Evolutionary conservation across 129 eudicot species (phyloP).

Genomic region (Lactuca sativa): DNA sequence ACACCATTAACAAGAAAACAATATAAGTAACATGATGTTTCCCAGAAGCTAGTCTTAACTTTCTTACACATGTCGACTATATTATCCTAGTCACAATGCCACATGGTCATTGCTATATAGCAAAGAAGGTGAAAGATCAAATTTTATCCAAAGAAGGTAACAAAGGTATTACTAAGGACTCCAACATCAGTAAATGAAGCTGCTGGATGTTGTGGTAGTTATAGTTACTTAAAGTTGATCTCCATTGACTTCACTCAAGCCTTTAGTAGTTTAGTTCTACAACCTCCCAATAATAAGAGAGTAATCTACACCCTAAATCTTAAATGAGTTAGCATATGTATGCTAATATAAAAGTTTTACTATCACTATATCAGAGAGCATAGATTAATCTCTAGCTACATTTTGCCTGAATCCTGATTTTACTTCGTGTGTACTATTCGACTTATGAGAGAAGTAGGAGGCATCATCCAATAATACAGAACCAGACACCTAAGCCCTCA

Average conservation of each 20-base stretch:
- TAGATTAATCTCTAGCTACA: conserved; percentile 9
- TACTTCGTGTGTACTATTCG: background rate
- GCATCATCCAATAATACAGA: conserved; percentile 4
- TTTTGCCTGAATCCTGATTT: background rate
- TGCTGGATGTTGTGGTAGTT: background rate
- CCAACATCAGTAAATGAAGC: conserved; percentile 19
- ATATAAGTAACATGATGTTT: background rate
- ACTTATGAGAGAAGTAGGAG: background rate
- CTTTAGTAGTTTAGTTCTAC: conserved; percentile 1
- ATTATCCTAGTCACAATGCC: no score
- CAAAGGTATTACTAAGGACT: conserved; percentile 5
- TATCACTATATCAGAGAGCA: background rate
- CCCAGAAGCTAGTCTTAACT: no score
- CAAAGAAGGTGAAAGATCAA: no score
- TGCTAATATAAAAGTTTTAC: background rate
- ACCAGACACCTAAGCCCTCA: conserved; percentile 3
- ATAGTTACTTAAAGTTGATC: conserved; percentile 12
- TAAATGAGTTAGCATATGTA: background rate
- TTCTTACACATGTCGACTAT: background rate
- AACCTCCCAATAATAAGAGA: background rate
- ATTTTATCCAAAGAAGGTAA: no score
- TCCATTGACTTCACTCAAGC: conserved; percentile 1
- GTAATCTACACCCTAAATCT: conserved; percentile 18
- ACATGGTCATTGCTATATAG: no score
- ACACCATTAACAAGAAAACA: background rate